Percentiles rank a stretch among this genome's conserved stretches.
Evolutionary conservation across 2,329 filamentous ascomycete genomes (phyloP).

Genomic region (Diaporthe citriasiana): DNA sequence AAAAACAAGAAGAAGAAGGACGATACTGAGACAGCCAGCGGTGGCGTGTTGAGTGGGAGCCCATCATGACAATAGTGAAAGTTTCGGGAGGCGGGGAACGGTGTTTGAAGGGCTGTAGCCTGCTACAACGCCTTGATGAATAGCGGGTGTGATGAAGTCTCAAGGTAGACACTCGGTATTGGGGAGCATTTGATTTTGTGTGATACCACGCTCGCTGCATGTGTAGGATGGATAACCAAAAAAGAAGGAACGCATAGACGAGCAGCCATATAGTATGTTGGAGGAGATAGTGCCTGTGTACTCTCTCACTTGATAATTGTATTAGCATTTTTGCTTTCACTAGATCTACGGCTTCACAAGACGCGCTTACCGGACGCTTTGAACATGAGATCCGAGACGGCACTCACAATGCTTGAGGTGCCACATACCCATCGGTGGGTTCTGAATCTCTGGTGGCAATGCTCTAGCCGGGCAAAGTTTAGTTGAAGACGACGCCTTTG

Average conservation of each 20-base stretch:
- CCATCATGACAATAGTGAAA: neutral
- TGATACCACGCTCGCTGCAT: constrained; percentile 35
- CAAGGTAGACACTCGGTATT: neutral
- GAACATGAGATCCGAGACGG: neutral
- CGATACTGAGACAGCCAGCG: neutral
- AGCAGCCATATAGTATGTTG: neutral
- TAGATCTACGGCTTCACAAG: neutral
- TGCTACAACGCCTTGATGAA: neutral
- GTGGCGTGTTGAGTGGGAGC: constrained; percentile 5
- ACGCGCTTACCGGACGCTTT: neutral
- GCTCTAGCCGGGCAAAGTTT: too few relatives aligned
- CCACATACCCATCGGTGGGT: neutral
- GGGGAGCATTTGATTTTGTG: constrained; percentile 25
- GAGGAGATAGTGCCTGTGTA: neutral
- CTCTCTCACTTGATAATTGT: constrained; percentile 16
- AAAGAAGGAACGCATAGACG: constrained; percentile 6
- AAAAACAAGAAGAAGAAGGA: constrained; percentile 46
- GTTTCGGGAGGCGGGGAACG: neutral
- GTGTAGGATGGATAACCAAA: constrained; percentile 5
- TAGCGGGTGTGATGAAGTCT: too few relatives aligned
- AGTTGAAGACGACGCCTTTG: too few relatives aligned
- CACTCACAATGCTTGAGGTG: neutral
- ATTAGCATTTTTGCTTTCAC: neutral
- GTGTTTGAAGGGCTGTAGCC: neutral
- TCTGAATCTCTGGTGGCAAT: neutral